Conservation (phyloP, 2,329 filamentous ascomycete species). For the Botryosphaeria agaves region DNA sequence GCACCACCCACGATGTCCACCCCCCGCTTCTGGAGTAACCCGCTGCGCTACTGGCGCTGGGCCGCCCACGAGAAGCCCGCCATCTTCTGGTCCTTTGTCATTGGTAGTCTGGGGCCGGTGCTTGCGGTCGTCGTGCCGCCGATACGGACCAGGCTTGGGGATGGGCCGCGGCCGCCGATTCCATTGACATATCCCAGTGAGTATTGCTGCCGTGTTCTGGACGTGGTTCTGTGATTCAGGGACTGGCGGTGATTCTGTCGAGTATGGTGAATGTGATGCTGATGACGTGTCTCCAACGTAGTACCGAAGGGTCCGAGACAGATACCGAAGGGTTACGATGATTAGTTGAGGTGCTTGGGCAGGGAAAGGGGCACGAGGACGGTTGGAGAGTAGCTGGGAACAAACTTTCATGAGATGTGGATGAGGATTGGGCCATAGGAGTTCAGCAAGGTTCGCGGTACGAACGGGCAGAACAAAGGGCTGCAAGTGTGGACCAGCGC, state of each 20-base stretch:
- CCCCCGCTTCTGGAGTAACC: constrained; percentile 69
- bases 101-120: constrained; percentile 58
- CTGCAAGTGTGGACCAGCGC: too few relatives aligned
- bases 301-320: constrained; percentile 29
- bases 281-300: constrained; percentile 7
- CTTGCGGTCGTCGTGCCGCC: constrained; percentile 56
- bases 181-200: constrained; percentile 87
- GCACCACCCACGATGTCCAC: constrained; percentile 39
- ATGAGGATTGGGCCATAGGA: too few relatives aligned
- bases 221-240: neutral
- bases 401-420: too few relatives aligned
- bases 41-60: constrained; percentile 77
- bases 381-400: too few relatives aligned
- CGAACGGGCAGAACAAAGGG: too few relatives aligned
- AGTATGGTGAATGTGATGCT: neutral
- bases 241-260: neutral
- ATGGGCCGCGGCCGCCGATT: constrained; percentile 52
- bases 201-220: constrained; percentile 19
- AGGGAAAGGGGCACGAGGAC: too few relatives aligned
- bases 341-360: constrained; percentile 18
- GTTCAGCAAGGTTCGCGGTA: too few relatives aligned
- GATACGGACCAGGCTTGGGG: constrained; percentile 54
- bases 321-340: constrained; percentile 28
- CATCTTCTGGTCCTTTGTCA: constrained; percentile 69
- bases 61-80: constrained; percentile 75